A percentile compares a stretch with the other conserved stretches of the same genome.
These are phyloP conservation scores for Claviceps pusilla DNA, from an alignment of 2,329 filamentous ascomycete genomes.

Conservation along the genomic window DNA sequence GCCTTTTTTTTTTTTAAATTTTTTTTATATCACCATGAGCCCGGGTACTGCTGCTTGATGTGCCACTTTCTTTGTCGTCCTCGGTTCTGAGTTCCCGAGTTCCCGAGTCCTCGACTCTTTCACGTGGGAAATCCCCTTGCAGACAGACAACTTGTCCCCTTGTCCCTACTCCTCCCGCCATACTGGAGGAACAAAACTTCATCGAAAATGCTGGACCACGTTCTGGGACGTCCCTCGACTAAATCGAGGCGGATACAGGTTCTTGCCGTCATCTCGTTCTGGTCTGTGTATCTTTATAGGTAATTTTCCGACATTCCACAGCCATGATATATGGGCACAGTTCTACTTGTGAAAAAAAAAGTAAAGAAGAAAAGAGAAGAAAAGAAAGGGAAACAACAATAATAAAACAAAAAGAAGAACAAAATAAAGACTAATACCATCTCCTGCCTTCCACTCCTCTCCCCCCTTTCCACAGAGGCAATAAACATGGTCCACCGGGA, in stretches of 20 bases:
- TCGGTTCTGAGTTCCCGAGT: background rate
- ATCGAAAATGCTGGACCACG: conserved; percentile 58
- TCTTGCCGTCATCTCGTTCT: conserved; percentile 78
- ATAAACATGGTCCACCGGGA: conserved; percentile 75
- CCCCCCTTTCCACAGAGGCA: conserved; percentile 42
- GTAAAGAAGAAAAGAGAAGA: too few species aligned
- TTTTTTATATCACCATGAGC: background rate
- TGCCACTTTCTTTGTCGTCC: background rate
- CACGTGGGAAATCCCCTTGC: background rate
- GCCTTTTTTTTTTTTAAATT: too few species aligned
- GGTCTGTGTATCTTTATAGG: conserved; percentile 72
- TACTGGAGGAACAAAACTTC: background rate
- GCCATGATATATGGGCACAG: background rate
- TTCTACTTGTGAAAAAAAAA: background rate
- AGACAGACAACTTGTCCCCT: background rate
- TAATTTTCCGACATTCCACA: conserved; percentile 18
- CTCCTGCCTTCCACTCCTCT: too few species aligned
- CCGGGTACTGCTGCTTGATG: background rate
- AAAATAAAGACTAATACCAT: too few species aligned
- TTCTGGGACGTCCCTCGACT: conserved; percentile 76
- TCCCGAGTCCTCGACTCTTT: too few species aligned
- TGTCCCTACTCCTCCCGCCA: background rate
- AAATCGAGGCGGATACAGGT: conserved; percentile 90
- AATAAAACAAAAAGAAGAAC: too few species aligned
- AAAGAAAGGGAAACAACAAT: too few species aligned